These are phyloP conservation scores for Pilatotrama ljubarskyi DNA, from an alignment of 768 basidiomycete genomes.

Conservation along the genomic window DNA sequence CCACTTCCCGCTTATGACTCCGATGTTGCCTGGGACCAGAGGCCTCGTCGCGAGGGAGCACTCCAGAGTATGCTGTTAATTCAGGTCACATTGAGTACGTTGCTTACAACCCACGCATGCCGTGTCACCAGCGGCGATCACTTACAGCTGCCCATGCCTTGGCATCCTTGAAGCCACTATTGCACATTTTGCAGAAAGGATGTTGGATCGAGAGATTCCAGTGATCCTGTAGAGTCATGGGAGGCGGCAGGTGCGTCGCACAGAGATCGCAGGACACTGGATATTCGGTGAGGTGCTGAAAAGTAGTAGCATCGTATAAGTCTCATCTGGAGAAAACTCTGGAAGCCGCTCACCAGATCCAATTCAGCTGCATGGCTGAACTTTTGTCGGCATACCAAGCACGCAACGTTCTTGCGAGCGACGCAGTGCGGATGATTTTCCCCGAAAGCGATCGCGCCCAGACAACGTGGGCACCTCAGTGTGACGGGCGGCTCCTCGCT, in stretches of 20 bases:
- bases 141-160: not conserved
- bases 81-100: no score
- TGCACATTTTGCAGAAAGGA: conserved; percentile 2
- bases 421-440: not conserved
- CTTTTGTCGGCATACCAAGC: not conserved
- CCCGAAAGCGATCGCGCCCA: not conserved
- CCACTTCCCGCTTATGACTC: no score
- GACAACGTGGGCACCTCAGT: not conserved
- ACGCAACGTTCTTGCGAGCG: not conserved
- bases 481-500: not conserved
- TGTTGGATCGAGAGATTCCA: conserved; percentile 7
- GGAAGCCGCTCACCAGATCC: not conserved
- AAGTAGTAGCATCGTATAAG: no score
- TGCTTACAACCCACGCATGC: conserved; percentile 4
- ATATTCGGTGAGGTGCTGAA: conserved; percentile 1
- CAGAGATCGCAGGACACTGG: conserved; percentile 2
- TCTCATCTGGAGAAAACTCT: no score
- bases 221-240: conserved; percentile 1
- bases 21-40: no score
- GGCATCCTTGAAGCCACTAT: not conserved
- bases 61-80: no score
- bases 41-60: no score
- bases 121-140: no score
- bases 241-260: not conserved
- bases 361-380: not conserved